Evolutionary conservation across 352 stramenopile genomes (phyloP), one percentile per base, ranked within the genome.

Genomic region (Phytophthora multivora): DNA sequence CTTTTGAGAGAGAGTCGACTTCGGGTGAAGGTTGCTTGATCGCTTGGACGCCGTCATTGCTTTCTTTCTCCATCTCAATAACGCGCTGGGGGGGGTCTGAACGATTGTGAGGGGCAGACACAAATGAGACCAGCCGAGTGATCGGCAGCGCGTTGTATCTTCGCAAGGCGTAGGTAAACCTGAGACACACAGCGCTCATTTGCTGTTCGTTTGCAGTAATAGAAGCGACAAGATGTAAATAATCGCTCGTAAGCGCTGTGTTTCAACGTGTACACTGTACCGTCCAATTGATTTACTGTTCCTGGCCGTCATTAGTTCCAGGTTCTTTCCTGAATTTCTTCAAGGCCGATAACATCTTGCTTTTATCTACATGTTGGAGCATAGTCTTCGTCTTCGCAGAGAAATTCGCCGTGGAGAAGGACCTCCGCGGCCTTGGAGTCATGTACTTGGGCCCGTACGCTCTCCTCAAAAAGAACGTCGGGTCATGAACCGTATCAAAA

Each of bases 381-480:
- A 46, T 46, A 15, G 21, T 2, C 30, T 46, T 46, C 18, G 39
- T 46, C 7, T n/a, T 13, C 7, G 39, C 19, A 46, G 39, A 46
- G 8, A 46, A 12, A 25, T 38, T 57, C 12, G 23, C 21, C 11
- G 13, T 18, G n/a, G 51, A 12, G 5, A 33, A 15, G 4, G 42
- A 25, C 28, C 39, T 25, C 35, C 60, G 31, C 30, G 18, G 39
- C 23, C 16, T 63, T 16, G 69, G 73, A 11, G 59, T 68, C 66
- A 82, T 75, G 63, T 77, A 77, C 10, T 63, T 39, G 5, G 47
- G 35, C 21, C 70, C 70, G 18, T 82, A 79, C 28, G 71, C 62
- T 18, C 49, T 16, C 13, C n/a, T 54, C 15, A 79, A 56, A 16
- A 82, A 82, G 42, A 58, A 69, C 7, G 59, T 45, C 11, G 69